Evolutionary conservation across 352 stramenopile species (phyloP).

Genomic region (Globisporangium middletonii): DNA sequence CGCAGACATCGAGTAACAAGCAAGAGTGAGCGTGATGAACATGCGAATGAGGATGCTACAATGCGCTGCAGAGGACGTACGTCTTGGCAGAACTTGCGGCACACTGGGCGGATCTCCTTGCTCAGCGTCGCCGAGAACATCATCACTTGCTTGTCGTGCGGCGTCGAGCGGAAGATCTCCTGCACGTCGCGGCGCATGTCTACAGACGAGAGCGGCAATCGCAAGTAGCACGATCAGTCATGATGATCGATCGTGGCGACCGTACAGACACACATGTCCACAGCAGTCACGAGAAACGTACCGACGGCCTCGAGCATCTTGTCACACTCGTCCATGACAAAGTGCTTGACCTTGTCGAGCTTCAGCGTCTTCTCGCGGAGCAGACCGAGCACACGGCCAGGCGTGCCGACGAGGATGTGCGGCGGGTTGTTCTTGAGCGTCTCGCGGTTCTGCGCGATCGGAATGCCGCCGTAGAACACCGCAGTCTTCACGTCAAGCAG

Average conservation of each 20-base stretch:
- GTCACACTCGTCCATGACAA: slow-evolving; percentile 99
- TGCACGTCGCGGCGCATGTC: slow-evolving; percentile 99
- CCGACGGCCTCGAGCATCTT: slow-evolving; percentile 97
- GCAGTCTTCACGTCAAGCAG: slow-evolving; percentile 94
- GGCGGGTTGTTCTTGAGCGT: slow-evolving; percentile 95
- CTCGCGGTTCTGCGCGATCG: slow-evolving; percentile 94
- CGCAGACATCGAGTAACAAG: too few species aligned
- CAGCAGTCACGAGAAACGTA: slow-evolving; percentile 23
- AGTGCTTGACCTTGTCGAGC: slow-evolving; percentile 99
- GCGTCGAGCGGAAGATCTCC: slow-evolving; percentile 98
- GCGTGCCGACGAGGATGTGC: slow-evolving; percentile 98
- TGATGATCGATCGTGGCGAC: not conserved
- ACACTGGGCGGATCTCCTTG: slow-evolving; percentile 99
- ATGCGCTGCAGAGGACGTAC: slow-evolving; percentile 41
- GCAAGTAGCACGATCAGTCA: not conserved
- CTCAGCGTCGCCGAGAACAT: slow-evolving; percentile 99
- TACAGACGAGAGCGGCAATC: slow-evolving; percentile 9
- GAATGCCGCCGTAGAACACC: slow-evolving; percentile 96
- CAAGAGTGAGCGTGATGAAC: not conserved
- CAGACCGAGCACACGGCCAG: slow-evolving; percentile 90
- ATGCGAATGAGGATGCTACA: not conserved
- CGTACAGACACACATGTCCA: not conserved
- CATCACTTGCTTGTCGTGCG: slow-evolving; percentile 99
- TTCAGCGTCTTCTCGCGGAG: slow-evolving; percentile 95
- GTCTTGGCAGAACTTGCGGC: slow-evolving; percentile 99